Conservation (phyloP, 805 yeast genomes). For the Metschnikowia matae region DNA sequence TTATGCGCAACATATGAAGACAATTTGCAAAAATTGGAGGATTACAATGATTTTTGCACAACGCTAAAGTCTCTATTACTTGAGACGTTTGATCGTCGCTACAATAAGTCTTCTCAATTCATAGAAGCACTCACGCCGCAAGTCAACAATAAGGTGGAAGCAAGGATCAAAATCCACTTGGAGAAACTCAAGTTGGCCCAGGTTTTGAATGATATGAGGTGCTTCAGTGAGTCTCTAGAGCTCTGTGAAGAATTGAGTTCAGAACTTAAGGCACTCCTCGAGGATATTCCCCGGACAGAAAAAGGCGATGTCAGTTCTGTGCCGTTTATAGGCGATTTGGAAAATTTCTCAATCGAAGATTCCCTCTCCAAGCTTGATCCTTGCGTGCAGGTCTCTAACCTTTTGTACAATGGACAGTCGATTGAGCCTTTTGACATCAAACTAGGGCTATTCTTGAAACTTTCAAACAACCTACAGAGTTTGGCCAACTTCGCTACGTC, state of each 20-base stretch:
- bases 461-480: conserved; percentile 32
- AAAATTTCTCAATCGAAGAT: conserved; percentile 9
- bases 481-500: conserved; percentile 35
- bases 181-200: conserved; percentile 50
- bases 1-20: conserved; percentile 34
- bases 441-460: conserved; percentile 31
- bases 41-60: conserved; percentile 45
- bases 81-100: conserved; percentile 43
- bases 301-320: not conserved
- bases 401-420: conserved; percentile 6
- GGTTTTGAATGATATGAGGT: conserved; percentile 50
- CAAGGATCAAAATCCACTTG: conserved; percentile 25
- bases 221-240: conserved; percentile 56
- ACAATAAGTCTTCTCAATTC: conserved; percentile 12
- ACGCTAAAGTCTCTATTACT: conserved; percentile 48
- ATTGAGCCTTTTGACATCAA: conserved; percentile 10
- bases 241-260: conserved; percentile 46
- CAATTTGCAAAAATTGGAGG: conserved; percentile 41
- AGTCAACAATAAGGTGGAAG: conserved; percentile 26
- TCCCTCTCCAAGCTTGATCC: conserved; percentile 4
- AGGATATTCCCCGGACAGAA: not conserved
- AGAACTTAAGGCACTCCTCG: conserved; percentile 15
- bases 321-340: conserved; percentile 3
- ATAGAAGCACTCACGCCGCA: conserved; percentile 23
- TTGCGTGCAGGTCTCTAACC: conserved; percentile 6